These are phyloP conservation scores for Phytophthora multivora DNA, from an alignment of 352 stramenopile species.

Conservation along the genomic window DNA sequence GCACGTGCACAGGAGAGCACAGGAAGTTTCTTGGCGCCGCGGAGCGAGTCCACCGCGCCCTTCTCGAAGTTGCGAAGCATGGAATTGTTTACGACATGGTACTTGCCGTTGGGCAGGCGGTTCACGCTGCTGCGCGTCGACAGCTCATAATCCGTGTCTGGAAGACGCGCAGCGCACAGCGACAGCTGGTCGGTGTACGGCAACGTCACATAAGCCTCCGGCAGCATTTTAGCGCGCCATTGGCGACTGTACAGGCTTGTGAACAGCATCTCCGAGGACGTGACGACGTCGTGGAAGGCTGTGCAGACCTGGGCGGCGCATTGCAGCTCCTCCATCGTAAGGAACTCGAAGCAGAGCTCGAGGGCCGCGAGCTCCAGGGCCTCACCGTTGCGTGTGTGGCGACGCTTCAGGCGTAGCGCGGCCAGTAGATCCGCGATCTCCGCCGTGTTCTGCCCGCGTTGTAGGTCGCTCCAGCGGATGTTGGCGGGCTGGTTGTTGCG, in stretches of 20 bases:
- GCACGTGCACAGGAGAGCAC: slow-evolving; percentile 60
- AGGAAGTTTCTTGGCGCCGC: slow-evolving; percentile 52
- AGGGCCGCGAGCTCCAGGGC: slow-evolving; percentile 53
- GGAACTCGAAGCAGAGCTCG: slow-evolving; percentile 80
- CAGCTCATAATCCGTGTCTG: slow-evolving; percentile 44
- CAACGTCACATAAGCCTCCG: slow-evolving; percentile 42
- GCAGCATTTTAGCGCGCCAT: slow-evolving; percentile 47
- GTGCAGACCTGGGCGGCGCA: slow-evolving; percentile 47
- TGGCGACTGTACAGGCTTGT: slow-evolving; percentile 65
- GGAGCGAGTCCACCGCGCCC: slow-evolving; percentile 75
- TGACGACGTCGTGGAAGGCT: slow-evolving; percentile 64
- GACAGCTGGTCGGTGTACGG: slow-evolving; percentile 50
- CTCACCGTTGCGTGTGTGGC: slow-evolving; percentile 16
- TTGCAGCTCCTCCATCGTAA: slow-evolving; percentile 58
- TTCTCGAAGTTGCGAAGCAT: slow-evolving; percentile 80
- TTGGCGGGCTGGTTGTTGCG: slow-evolving; percentile 41
- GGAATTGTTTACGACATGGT: slow-evolving; percentile 79
- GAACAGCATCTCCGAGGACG: slow-evolving; percentile 47
- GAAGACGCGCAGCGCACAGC: slow-evolving; percentile 45
- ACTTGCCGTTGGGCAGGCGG: slow-evolving; percentile 40
- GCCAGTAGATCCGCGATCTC: slow-evolving; percentile 22
- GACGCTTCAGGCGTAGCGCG: slow-evolving; percentile 22
- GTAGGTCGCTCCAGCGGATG: slow-evolving; percentile 77
- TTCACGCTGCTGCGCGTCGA: slow-evolving; percentile 66
- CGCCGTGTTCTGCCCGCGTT: slow-evolving; percentile 33